Percentiles rank a stretch among this genome's conserved stretches.
Evolutionary conservation across 768 basidiomycete genomes (phyloP).

Genomic region (Melanogaster broomeanus): DNA sequence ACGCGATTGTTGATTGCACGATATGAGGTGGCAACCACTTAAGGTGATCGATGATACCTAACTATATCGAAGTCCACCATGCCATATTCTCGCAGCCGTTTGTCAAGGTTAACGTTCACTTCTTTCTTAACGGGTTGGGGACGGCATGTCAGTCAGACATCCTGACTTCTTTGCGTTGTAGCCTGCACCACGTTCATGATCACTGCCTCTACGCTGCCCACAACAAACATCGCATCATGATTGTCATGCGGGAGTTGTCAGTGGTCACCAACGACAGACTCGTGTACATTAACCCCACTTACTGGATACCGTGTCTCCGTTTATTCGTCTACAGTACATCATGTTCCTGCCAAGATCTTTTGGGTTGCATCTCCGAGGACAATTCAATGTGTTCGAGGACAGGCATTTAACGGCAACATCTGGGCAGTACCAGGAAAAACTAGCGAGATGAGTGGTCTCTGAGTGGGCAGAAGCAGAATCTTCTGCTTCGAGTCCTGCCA

Average conservation of each 20-base stretch:
- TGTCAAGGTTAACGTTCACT: conserved; percentile 10
- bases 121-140: conserved; percentile 2
- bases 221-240: conserved; percentile 4
- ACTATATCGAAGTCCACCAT: not conserved
- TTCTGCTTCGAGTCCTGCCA: conserved; percentile 28
- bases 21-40: conserved; percentile 32
- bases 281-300: conserved; percentile 7
- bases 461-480: conserved; percentile 30
- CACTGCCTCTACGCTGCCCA: not conserved
- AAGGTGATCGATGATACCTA: conserved; percentile 24
- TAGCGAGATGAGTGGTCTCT: conserved; percentile 28
- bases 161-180: conserved; percentile 7
- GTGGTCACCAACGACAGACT: not conserved
- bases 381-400: not conserved
- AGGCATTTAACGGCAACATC: conserved; percentile 7
- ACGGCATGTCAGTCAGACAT: conserved; percentile 2
- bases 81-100: conserved; percentile 7
- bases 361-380: conserved; percentile 25
- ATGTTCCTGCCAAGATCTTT: not conserved
- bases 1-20: conserved; percentile 18
- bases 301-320: conserved; percentile 1
- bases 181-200: not conserved
- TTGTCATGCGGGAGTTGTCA: not conserved
- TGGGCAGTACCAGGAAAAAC: conserved; percentile 17
- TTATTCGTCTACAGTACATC: not conserved